phyloP scores from a whole-genome alignment of 768 basidiomycete species.

The Leccinellum luteum region DNA sequence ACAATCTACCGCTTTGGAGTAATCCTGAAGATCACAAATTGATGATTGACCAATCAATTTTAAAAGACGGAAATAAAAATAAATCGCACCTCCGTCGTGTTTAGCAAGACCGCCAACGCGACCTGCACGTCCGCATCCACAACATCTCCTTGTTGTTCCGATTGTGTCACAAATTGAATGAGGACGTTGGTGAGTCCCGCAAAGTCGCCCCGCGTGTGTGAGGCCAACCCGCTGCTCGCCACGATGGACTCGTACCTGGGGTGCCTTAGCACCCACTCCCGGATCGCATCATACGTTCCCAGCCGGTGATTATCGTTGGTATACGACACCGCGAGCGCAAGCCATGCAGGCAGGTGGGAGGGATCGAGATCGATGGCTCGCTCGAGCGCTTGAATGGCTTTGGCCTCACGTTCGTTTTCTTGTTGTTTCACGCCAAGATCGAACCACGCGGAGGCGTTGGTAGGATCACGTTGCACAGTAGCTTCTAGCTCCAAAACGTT shows the following conservation, averaged over 20 bases:
- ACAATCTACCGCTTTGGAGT: slow-evolving; percentile 89
- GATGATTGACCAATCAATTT: neutral
- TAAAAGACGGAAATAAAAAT: neutral
- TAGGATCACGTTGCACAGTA: slow-evolving; percentile 73
- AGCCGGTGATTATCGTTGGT: slow-evolving; percentile 83
- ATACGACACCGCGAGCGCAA: slow-evolving; percentile 86
- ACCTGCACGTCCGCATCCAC: slow-evolving; percentile 96
- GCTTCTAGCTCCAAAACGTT: slow-evolving; percentile 89
- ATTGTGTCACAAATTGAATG: slow-evolving; percentile 72
- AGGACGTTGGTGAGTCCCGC: slow-evolving; percentile 66
- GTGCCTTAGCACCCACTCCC: slow-evolving; percentile 77
- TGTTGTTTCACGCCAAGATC: slow-evolving; percentile 95
- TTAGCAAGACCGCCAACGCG: slow-evolving; percentile 89
- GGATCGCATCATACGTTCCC: slow-evolving; percentile 76
- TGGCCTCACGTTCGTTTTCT: slow-evolving; percentile 92
- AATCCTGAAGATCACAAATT: slow-evolving; percentile 57
- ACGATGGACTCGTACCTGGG: slow-evolving; percentile 48
- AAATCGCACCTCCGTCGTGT: slow-evolving; percentile 75
- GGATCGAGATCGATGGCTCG: slow-evolving; percentile 83
- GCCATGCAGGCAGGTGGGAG: slow-evolving; percentile 73
- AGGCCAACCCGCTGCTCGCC: slow-evolving; percentile 32
- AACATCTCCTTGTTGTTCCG: slow-evolving; percentile 42
- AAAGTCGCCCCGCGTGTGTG: slow-evolving; percentile 34
- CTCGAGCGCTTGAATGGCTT: slow-evolving; percentile 82
- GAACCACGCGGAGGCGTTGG: slow-evolving; percentile 77